Conservation (phyloP, 225 moss, liverwort and hornwort species). For the Pseudisothecium myosuroides region DNA sequence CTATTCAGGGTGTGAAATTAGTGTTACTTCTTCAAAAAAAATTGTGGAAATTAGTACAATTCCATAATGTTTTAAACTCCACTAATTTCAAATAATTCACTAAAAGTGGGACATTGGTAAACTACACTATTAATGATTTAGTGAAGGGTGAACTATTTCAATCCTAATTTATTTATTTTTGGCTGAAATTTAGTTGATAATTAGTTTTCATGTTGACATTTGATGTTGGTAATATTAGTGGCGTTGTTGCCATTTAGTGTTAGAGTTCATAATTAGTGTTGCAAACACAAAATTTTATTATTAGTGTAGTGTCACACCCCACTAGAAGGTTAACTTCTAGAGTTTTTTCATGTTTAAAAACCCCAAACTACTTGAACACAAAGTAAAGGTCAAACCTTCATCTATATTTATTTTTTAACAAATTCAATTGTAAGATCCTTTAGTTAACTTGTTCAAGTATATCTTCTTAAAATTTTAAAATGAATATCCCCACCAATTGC, state of each 20-base stretch:
- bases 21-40: no score
- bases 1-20: no score
- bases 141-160: neutral
- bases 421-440: neutral
- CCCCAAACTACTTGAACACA: neutral
- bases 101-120: neutral
- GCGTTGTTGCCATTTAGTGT: neutral
- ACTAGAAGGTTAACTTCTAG: neutral
- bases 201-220: neutral
- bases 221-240: fast-evolving
- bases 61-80: neutral
- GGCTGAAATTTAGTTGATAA: neutral
- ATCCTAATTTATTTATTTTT: neutral
- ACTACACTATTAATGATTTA: neutral
- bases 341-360: neutral
- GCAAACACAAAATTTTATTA: neutral
- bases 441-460: neutral
- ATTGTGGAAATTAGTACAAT: neutral
- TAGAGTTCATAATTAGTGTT: neutral
- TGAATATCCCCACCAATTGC: no score
- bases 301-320: neutral
- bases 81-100: neutral
- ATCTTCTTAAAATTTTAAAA: neutral
- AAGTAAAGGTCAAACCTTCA: neutral
- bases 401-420: neutral